phyloP scores from a whole-genome alignment of 1,139 yeast genomes.

The Yamadazyma spencermartinsiae region DNA sequence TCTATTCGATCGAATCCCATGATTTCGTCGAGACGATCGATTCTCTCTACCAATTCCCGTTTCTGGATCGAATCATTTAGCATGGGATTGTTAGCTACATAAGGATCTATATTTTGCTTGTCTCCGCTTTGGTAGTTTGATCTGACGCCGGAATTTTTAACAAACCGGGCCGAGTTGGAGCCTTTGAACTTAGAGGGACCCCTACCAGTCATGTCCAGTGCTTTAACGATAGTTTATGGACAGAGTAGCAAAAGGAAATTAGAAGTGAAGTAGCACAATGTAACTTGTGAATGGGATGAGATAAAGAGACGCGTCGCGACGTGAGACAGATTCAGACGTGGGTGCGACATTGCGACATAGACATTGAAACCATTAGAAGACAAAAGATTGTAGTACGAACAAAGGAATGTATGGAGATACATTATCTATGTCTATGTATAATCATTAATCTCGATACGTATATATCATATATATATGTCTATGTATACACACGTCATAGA shows the following conservation, averaged over 20 bases:
- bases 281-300: neutral
- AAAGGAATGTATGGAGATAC: too few relatives aligned
- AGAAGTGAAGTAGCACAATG: too few relatives aligned
- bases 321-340: too few relatives aligned
- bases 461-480: neutral
- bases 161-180: constrained; percentile 56
- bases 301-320: too few relatives aligned
- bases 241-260: too few relatives aligned
- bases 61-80: constrained; percentile 38
- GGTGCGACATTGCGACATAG: too few relatives aligned
- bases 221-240: too few relatives aligned
- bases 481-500: neutral
- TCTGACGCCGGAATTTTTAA: constrained; percentile 35
- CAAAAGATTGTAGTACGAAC: too few relatives aligned
- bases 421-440: too few relatives aligned
- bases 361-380: too few relatives aligned
- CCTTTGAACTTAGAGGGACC: constrained; percentile 35
- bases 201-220: constrained; percentile 9
- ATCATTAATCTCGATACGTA: neutral
- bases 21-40: constrained; percentile 64
- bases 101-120: constrained; percentile 21
- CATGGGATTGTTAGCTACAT: constrained; percentile 40
- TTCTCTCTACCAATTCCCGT: constrained; percentile 48
- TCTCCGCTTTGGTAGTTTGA: constrained; percentile 14
- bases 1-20: constrained; percentile 87